Evolutionary conservation across 129 eudicot species (phyloP).

Genomic region (Centella asiatica): DNA sequence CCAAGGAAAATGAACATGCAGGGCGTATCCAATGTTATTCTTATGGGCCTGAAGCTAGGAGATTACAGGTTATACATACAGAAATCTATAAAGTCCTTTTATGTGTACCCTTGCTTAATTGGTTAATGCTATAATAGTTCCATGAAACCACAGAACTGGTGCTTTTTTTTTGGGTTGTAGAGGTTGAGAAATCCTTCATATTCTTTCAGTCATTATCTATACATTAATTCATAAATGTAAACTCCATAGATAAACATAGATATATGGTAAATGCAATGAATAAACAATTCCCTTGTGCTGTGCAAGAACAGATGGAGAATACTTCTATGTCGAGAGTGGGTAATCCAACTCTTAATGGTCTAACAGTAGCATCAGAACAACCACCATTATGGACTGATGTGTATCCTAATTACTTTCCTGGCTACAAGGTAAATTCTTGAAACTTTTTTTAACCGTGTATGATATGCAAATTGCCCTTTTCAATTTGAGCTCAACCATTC

Average conservation of each 20-base stretch:
- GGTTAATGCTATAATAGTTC: no score
- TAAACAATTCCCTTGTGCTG: constrained; percentile 8
- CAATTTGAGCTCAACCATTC: constrained; percentile 3
- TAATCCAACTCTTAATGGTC: constrained; percentile 27
- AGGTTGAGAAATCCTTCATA: neutral
- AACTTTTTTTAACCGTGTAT: neutral
- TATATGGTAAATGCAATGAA: constrained; percentile 6
- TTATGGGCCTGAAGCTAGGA: constrained; percentile 10
- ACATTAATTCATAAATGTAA: neutral
- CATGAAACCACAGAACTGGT: no score
- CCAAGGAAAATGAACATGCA: constrained; percentile 32
- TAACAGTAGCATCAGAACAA: constrained; percentile 34
- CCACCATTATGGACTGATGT: constrained; percentile 30
- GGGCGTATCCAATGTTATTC: constrained; percentile 24
- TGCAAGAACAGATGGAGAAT: constrained; percentile 33
- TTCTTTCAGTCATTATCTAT: neutral
- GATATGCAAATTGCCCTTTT: neutral
- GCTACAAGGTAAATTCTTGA: constrained; percentile 33
- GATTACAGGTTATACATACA: constrained; percentile 27
- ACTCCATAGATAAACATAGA: neutral
- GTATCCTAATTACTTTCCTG: constrained; percentile 31
- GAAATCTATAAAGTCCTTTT: neutral
- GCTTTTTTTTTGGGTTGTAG: neutral
- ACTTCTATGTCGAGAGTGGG: constrained; percentile 24
- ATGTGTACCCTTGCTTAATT: no score